These are phyloP conservation scores for Terfezia boudieri DNA, from an alignment of 495 filamentous ascomycete species.

Conservation along the genomic window DNA sequence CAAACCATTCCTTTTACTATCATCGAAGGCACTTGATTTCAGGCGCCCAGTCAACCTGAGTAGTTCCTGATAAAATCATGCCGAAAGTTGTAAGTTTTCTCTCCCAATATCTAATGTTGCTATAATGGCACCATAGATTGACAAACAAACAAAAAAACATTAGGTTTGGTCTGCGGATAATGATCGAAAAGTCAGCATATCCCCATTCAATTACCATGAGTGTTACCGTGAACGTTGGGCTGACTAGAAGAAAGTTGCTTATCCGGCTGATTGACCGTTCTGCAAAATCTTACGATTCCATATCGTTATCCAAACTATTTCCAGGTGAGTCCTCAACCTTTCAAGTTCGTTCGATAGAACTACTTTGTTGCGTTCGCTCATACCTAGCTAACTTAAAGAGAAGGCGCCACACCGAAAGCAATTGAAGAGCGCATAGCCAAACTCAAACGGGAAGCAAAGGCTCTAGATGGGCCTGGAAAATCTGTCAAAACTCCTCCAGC, in stretches of 20 bases:
- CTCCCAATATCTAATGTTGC: neutral
- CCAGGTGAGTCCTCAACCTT: slow-evolving; percentile 4
- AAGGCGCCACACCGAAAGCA: slow-evolving; percentile 17
- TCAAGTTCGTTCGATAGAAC: neutral
- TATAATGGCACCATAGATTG: neutral
- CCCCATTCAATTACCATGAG: neutral
- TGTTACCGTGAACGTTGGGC: neutral
- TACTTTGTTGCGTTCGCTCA: neutral
- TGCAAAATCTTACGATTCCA: slow-evolving; percentile 18
- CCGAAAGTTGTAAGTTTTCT: slow-evolving; percentile 17
- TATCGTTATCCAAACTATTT: slow-evolving; percentile 16
- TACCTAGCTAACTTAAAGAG: neutral
- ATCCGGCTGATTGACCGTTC: slow-evolving; percentile 19
- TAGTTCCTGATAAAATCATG: slow-evolving; percentile 4
- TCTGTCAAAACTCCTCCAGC: neutral
- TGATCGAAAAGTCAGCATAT: slow-evolving; percentile 12
- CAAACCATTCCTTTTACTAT: no score
- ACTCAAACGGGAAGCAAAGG: slow-evolving; percentile 19
- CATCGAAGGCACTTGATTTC: no score
- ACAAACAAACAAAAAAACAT: slow-evolving; percentile 4
- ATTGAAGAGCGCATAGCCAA: slow-evolving; percentile 20
- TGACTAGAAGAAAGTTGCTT: slow-evolving; percentile 6
- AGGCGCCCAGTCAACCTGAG: no score
- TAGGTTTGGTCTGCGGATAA: slow-evolving; percentile 19
- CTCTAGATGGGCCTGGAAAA: slow-evolving; percentile 6